Evolutionary conservation across 1,139 yeast genomes (phyloP).

Genomic region (Saccharomycopsis hybrid): DNA sequence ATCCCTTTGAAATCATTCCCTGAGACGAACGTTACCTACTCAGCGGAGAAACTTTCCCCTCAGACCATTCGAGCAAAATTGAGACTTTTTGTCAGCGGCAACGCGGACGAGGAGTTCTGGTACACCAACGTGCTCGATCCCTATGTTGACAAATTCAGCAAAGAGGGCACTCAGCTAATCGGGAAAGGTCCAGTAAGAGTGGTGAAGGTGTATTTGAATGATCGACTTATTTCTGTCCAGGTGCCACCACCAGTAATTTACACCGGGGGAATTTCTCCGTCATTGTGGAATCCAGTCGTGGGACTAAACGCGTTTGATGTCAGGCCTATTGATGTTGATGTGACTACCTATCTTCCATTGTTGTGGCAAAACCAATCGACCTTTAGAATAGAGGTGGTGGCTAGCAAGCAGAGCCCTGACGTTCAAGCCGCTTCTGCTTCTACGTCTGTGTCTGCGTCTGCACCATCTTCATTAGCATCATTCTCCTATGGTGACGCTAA

Average conservation of each 20-base stretch:
- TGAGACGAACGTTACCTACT: slow-evolving; percentile 31
- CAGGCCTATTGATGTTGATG: slow-evolving; percentile 55
- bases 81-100: slow-evolving; percentile 65
- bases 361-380: slow-evolving; percentile 40
- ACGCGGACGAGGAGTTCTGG: slow-evolving; percentile 81
- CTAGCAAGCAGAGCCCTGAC: slow-evolving; percentile 35
- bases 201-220: slow-evolving; percentile 45
- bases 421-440: too few species aligned
- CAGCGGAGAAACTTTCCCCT: slow-evolving; percentile 33
- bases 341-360: slow-evolving; percentile 59
- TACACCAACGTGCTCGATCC: slow-evolving; percentile 58
- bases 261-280: slow-evolving; percentile 76
- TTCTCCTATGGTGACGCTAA: too few species aligned
- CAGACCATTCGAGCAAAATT: slow-evolving; percentile 29
- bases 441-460: too few species aligned
- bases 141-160: slow-evolving; percentile 34
- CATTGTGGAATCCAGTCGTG: slow-evolving; percentile 75
- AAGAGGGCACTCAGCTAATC: slow-evolving; percentile 34
- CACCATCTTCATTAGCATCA: too few species aligned
- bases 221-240: slow-evolving; percentile 40
- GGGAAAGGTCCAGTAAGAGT: slow-evolving; percentile 65
- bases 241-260: slow-evolving; percentile 59
- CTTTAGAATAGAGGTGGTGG: slow-evolving; percentile 46
- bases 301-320: slow-evolving; percentile 68
- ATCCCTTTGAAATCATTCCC: slow-evolving; percentile 44